Conservation (phyloP, 1,139 yeast species). For the Arxiozyma slooffiae region DNA sequence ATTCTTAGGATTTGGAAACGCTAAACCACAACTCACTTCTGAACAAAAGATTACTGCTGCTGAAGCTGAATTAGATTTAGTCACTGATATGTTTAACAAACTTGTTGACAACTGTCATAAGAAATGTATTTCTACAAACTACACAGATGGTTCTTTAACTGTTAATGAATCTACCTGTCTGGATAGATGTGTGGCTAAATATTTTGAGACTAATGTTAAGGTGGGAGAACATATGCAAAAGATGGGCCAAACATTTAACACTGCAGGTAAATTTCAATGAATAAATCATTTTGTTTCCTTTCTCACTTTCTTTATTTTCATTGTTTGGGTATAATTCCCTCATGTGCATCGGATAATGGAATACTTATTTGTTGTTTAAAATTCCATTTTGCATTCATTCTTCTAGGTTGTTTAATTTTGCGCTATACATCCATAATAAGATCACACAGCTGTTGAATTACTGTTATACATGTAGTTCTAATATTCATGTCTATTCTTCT, state of each 20-base stretch:
- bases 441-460: background rate
- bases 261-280: constrained; percentile 30
- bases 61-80: constrained; percentile 85
- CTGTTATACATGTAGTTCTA: background rate
- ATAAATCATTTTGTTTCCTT: no score
- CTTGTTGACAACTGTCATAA: constrained; percentile 73
- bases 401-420: no score
- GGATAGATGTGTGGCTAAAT: constrained; percentile 95
- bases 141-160: constrained; percentile 67
- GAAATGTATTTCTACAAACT: constrained; percentile 64
- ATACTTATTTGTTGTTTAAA: background rate
- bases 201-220: constrained; percentile 90
- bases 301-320: no score
- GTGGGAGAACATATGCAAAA: constrained; percentile 88
- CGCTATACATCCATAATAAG: background rate
- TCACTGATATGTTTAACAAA: constrained; percentile 93
- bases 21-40: constrained; percentile 62
- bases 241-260: constrained; percentile 44
- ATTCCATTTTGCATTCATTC: background rate
- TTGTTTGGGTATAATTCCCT: no score
- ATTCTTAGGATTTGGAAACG: constrained; percentile 79
- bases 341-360: background rate
- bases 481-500: background rate
- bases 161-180: constrained; percentile 84
- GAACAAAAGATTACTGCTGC: constrained; percentile 79